Evolutionary conservation across 2,329 filamentous ascomycete species (phyloP), one percentile per base, ranked within the genome.

Genomic region (Aspergillus spinulosporus): DNA sequence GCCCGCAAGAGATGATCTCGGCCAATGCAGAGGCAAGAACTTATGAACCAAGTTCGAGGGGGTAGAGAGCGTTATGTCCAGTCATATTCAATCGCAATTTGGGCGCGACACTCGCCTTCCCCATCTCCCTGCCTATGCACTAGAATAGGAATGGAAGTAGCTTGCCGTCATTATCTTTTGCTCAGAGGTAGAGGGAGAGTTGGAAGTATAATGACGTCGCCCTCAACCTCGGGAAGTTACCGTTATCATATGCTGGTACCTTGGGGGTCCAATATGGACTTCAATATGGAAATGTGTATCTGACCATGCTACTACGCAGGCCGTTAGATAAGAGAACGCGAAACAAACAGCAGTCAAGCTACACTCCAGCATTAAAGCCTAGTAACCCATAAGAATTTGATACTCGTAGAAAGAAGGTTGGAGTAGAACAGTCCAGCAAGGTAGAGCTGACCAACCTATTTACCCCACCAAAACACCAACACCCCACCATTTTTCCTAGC

Each of bases 391-490:
- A 6, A 6, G 5, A 34, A 34, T 34, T 7, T 34, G 31, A 34
- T 11, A 11, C 9, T 34, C 31, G 9, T 14, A 40, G 37, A 21
- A 21, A 21, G 21, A 21, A 21, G 21, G 21, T 21, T 21, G 21
- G 21, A 21, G 34, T 37, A 37, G 34, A 12, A 37, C 44, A 32
- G 28, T 21, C 21, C 21, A 46, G 44, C 44, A 32, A 36, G 32
- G 21, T 21, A 21, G 21, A 21, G 21, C 21, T 21, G 21, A 21
- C 21, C 21, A 21, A 21, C 11, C 40, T 36, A 48, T 14, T 40
- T 52, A 54, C 58, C 50, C 55, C 48, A 56, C 47, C 32, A 52
- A 54, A 45, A 52, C 52, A 54, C 29, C 50, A 31, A 46, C 36
- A 21, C 40, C 15, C 39, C 34, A 44, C 29, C 49, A 49, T 49